These are phyloP conservation scores for Trichoderma asperellum DNA, from an alignment of 2,329 filamentous ascomycete genomes.

Conservation along the genomic window DNA sequence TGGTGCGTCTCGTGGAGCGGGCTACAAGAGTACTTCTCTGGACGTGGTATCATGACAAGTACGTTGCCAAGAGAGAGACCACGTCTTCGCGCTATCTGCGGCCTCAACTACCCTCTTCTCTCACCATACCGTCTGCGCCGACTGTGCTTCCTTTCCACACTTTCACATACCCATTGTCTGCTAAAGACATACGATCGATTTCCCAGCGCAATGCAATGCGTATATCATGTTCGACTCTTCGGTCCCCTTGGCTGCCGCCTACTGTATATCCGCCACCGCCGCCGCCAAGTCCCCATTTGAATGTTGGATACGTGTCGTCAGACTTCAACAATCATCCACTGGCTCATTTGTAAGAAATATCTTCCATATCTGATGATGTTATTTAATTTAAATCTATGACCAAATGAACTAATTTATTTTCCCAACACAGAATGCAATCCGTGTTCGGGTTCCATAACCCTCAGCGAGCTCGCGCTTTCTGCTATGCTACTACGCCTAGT, in stretches of 20 bases:
- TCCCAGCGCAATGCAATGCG: slow-evolving; percentile 92
- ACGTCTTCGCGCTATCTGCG: slow-evolving; percentile 64
- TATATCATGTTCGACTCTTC: slow-evolving; percentile 88
- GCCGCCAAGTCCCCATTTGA: slow-evolving; percentile 81
- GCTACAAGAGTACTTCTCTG: slow-evolving; percentile 76
- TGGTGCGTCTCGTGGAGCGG: slow-evolving; percentile 83
- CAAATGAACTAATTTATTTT: slow-evolving; percentile 9
- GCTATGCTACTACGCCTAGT: slow-evolving; percentile 92
- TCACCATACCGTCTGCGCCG: slow-evolving; percentile 83
- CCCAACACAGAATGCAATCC: slow-evolving; percentile 77
- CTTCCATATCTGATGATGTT: background rate
- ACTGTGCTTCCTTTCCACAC: slow-evolving; percentile 97
- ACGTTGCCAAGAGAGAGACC: slow-evolving; percentile 64
- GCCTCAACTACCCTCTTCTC: slow-evolving; percentile 70
- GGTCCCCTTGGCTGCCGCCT: slow-evolving; percentile 80
- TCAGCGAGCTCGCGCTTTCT: slow-evolving; percentile 77
- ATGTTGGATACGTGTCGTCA: slow-evolving; percentile 93
- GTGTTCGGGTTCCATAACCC: slow-evolving; percentile 90
- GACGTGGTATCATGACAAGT: slow-evolving; percentile 85
- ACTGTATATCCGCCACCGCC: slow-evolving; percentile 83
- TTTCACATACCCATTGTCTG: slow-evolving; percentile 91
- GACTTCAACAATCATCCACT: slow-evolving; percentile 99
- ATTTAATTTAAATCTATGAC: too few relatives aligned
- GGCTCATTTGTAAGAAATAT: slow-evolving; percentile 70
- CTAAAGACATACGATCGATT: slow-evolving; percentile 88